Conservation (phyloP, 768 basidiomycete species). For the Russula sp. region DNA sequence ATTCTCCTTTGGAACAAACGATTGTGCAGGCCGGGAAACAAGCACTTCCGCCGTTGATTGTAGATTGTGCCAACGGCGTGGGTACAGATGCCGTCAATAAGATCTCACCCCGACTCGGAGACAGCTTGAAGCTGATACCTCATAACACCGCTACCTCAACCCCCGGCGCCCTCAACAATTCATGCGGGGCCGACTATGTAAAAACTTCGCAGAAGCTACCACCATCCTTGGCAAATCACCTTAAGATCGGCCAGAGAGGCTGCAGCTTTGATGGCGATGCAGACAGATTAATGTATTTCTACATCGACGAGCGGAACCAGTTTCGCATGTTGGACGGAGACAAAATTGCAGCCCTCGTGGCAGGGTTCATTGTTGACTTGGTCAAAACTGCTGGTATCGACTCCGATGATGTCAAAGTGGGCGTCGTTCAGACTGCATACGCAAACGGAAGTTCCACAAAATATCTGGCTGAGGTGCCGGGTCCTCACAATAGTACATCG, state of each 20-base stretch:
- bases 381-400: slow-evolving; percentile 83
- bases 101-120: slow-evolving; percentile 54
- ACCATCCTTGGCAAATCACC: slow-evolving; percentile 56
- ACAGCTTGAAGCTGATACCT: slow-evolving; percentile 55
- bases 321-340: slow-evolving; percentile 97
- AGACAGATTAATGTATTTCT: slow-evolving; percentile 94
- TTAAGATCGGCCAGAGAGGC: slow-evolving; percentile 70
- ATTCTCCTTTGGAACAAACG: slow-evolving; percentile 8
- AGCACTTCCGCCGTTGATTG: slow-evolving; percentile 52
- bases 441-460: slow-evolving; percentile 96
- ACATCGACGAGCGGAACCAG: slow-evolving; percentile 65
- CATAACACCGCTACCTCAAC: slow-evolving; percentile 63
- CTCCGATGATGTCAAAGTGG: slow-evolving; percentile 66
- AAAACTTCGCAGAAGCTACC: slow-evolving; percentile 90
- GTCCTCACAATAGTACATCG: not conserved
- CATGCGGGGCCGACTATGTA: slow-evolving; percentile 94
- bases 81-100: slow-evolving; percentile 68
- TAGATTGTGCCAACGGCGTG: slow-evolving; percentile 99
- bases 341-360: slow-evolving; percentile 92
- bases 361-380: slow-evolving; percentile 87
- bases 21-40: slow-evolving; percentile 50
- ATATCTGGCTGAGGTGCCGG: slow-evolving; percentile 71
- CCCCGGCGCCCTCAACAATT: slow-evolving; percentile 70
- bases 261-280: slow-evolving; percentile 98
- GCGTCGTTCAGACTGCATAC: slow-evolving; percentile 97